phyloP scores from a whole-genome alignment of 78 protist genomes.

The Andalucia godoyi region DNA sequence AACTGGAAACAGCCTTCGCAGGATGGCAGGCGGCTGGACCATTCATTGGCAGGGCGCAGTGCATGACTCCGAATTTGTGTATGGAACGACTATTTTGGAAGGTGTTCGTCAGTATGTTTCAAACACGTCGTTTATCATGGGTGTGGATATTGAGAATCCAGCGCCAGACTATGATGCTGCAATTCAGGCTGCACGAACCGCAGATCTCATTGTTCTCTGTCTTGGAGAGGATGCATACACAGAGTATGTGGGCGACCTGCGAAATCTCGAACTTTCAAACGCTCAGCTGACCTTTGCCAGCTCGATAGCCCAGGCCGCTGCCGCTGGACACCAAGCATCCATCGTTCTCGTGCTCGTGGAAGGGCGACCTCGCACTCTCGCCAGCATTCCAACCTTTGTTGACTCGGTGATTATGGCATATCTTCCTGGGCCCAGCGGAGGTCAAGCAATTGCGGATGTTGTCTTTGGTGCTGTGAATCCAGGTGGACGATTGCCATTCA shows the following conservation, averaged over 20 bases:
- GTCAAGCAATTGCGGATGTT: background rate
- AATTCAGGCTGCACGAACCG: background rate
- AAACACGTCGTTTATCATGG: background rate
- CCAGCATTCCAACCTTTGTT: background rate
- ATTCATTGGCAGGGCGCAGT: constrained; percentile 1
- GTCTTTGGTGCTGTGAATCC: background rate
- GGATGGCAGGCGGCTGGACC: constrained; percentile 1
- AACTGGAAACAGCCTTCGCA: background rate
- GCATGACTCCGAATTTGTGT: background rate
- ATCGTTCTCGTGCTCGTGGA: background rate
- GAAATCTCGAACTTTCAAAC: background rate
- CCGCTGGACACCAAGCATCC: background rate
- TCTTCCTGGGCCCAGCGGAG: background rate
- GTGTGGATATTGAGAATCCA: background rate
- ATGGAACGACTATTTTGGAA: background rate
- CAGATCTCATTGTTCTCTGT: background rate
- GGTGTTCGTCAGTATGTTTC: background rate
- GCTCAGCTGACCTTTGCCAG: background rate
- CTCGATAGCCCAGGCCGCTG: background rate
- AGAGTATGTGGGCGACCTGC: background rate
- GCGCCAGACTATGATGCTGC: background rate
- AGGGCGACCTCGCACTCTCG: constrained; percentile 5
- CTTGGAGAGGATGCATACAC: background rate
- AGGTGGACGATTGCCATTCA: background rate
- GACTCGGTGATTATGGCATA: background rate